Percentiles rank a stretch among this genome's conserved stretches.
Evolutionary conservation across 768 basidiomycete species (phyloP).

Genomic region (Russula foetens): DNA sequence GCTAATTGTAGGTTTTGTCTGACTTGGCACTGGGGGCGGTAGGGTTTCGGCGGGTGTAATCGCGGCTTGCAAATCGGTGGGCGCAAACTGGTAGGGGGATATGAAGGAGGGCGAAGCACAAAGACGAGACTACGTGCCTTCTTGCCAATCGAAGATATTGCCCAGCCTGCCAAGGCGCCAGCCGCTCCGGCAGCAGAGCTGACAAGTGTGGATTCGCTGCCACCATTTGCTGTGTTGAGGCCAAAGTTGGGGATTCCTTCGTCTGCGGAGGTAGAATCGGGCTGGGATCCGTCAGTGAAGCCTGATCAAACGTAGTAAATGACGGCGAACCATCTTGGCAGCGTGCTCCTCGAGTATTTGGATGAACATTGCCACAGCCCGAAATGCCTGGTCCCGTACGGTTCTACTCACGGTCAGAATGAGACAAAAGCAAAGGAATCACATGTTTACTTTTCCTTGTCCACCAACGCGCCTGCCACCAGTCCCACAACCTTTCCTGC

Average conservation of each 20-base stretch:
- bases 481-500: slow-evolving; percentile 86
- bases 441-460: slow-evolving; percentile 78
- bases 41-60: not conserved
- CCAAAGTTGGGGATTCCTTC: slow-evolving; percentile 17
- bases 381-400: slow-evolving; percentile 95
- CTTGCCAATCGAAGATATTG: slow-evolving; percentile 82
- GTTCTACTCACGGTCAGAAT: slow-evolving; percentile 39
- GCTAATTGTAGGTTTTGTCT: slow-evolving; percentile 2
- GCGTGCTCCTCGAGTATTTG: slow-evolving; percentile 77
- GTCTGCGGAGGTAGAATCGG: slow-evolving; percentile 40
- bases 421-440: not conserved
- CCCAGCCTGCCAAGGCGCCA: slow-evolving; percentile 91
- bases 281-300: slow-evolving; percentile 31
- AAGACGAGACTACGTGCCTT: slow-evolving; percentile 39
- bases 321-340: slow-evolving; percentile 61
- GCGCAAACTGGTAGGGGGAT: not conserved
- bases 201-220: slow-evolving; percentile 45
- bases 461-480: slow-evolving; percentile 71
- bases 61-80: not conserved
- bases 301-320: slow-evolving; percentile 4
- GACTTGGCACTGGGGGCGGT: slow-evolving; percentile 14
- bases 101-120: not conserved
- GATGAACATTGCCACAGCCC: slow-evolving; percentile 81
- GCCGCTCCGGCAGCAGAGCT: slow-evolving; percentile 89
- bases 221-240: slow-evolving; percentile 18